Conservation (phyloP, 441 rosid genomes). For the Croton setiger region DNA sequence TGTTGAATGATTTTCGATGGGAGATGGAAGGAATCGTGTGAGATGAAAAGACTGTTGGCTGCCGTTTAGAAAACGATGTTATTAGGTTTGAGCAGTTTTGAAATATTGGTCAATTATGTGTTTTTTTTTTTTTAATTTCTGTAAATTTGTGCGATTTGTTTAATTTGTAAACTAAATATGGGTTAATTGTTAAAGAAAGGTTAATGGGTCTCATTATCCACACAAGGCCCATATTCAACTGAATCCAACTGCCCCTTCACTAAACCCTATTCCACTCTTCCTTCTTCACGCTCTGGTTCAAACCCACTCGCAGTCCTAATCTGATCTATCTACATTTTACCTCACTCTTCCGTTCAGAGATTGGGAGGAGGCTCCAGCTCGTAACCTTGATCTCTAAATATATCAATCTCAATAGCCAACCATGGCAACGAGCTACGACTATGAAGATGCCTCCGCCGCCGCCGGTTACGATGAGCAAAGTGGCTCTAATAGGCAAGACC, state of each 20-base stretch:
- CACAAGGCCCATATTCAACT: neutral
- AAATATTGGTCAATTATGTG: too few species aligned
- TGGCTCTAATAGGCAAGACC: conserved; percentile 29
- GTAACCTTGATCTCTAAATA: neutral
- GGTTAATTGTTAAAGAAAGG: too few species aligned
- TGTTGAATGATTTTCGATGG: too few species aligned
- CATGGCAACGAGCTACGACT: conserved; percentile 58
- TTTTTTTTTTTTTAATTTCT: too few species aligned
- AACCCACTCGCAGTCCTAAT: neutral
- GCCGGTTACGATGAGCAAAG: conserved; percentile 38
- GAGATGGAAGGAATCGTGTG: too few species aligned
- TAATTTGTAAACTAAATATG: too few species aligned
- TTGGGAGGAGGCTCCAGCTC: neutral
- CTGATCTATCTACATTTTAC: neutral
- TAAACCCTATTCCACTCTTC: conserved; percentile 3
- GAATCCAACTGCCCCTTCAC: neutral
- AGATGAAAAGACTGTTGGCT: too few species aligned
- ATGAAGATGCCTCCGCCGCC: conserved; percentile 41
- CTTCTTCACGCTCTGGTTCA: neutral
- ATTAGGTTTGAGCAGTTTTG: too few species aligned
- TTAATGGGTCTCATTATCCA: neutral
- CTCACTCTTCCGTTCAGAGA: too few species aligned
- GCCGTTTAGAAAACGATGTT: too few species aligned
- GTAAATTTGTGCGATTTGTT: too few species aligned
- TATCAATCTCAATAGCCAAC: neutral